phyloP scores from a whole-genome alignment of 805 yeast species.

The Lipomyces sp. region DNA sequence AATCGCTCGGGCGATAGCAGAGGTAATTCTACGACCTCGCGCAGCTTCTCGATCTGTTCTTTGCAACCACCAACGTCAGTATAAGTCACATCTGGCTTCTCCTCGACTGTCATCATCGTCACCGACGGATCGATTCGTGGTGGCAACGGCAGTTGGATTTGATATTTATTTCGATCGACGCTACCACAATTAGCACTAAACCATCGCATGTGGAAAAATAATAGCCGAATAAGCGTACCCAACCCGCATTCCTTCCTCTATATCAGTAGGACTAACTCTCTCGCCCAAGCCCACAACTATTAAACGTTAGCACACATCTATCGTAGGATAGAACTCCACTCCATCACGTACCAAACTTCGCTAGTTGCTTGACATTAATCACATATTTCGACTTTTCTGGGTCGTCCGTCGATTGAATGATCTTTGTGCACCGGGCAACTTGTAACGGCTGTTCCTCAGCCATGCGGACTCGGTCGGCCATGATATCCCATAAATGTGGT shows the following conservation, averaged over 20 bases:
- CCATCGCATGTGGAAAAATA: not conserved
- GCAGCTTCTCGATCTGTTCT: conserved; percentile 93
- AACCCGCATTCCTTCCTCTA: conserved; percentile 99
- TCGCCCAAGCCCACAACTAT: conserved; percentile 91
- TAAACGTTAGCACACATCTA: not conserved
- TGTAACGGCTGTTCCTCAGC: conserved; percentile 94
- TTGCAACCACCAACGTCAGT: conserved; percentile 98
- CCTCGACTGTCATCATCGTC: conserved; percentile 99
- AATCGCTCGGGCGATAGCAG: conserved; percentile 94
- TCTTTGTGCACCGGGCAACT: conserved; percentile 98
- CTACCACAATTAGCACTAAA: conserved; percentile 45
- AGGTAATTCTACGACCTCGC: conserved; percentile 96
- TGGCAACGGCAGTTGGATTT: conserved; percentile 95
- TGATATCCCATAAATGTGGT: conserved; percentile 96
- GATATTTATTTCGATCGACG: conserved; percentile 95
- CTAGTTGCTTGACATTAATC: conserved; percentile 95
- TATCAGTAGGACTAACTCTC: conserved; percentile 96
- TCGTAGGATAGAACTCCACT: not conserved
- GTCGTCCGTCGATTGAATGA: conserved; percentile 61
- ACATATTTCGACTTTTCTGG: conserved; percentile 92
- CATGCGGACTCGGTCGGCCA: conserved; percentile 93
- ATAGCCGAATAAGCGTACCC: conserved; percentile 45
- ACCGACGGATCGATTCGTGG: conserved; percentile 98
- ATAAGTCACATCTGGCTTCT: conserved; percentile 98
- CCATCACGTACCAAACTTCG: conserved; percentile 64